Base-by-base conservation (phyloP, 371 early-diverging fungal genomes). In the Apophysomyces variabilis region DNA sequence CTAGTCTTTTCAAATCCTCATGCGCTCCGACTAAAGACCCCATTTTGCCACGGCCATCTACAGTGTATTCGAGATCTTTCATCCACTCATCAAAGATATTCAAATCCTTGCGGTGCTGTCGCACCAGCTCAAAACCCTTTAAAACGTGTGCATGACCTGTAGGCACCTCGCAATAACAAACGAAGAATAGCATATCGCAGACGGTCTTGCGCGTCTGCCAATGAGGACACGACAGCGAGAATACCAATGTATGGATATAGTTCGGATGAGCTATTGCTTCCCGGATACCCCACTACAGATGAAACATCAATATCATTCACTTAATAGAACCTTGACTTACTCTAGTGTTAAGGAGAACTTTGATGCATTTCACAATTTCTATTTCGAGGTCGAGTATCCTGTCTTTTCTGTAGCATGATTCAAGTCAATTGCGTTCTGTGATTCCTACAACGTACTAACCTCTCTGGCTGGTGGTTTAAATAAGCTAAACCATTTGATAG, bases 31-130 rank as follows among this genome's bases (percentile, higher is more conserved):
- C 92, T 38, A 87, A 70, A 45, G 89, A 86, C 16, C 92, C 91
- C 78, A 89, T 87, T 11, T 83, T 82, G 13, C 91, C 91, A n/a
- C 91, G 85, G 6, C 90, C 90, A 64, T 89, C 88, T 26, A 92
- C 82, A 9, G 90, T 87, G 12, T 83, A 73, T 57, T 89, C 90
- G 26, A 92, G 73, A 45, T 87, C 81, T 9, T 78, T 77, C 74
- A 92, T 78, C 93, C 92, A 92, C 7, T 88, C 85, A 66, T 89
- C 89, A 57, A 92, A 92, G 3, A 87, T 78, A 18, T 77, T 77
- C 41, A 77, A 68, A 64, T 82, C 80, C 44, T 72, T 73, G 59
- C 81, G 79, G 61, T 82, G 77, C 46, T 79, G 73, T 70, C 70
- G 72, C 44, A 84, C 66, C 43, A 76, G 64, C 32, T 83, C 83